Evolutionary conservation across 106 monocot species (phyloP), one percentile per base, ranked within the genome.

Genomic region (Chionographis japonica): DNA sequence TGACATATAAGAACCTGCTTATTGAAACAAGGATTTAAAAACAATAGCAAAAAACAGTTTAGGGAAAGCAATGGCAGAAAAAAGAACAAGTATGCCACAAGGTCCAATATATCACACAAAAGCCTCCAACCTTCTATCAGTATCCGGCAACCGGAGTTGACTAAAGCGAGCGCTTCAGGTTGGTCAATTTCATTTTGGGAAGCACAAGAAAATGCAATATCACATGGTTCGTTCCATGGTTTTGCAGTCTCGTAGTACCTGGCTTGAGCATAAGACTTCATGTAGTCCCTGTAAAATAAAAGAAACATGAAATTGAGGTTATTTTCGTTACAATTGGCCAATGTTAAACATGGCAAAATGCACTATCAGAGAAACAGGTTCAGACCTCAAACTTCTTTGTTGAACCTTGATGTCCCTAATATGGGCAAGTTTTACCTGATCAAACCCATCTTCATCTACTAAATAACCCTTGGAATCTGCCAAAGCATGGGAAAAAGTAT

Each of bases 111-210:
- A 35, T 41, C 50, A 65, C 40, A 18, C 9, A 12, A 9, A 62
- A 18, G 6, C 15, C 12, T 17, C 40, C 3, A 72, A 98, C 98
- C 93, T 90, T 98, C 98, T 51, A 98, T 81, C 14, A 98, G 72
- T 71, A 98, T 69, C 15, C 78, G 90, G 54, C 98, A 98, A 55
- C 98, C 98, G 63, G 87, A 83, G 75, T 84, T 90, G 50, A 90
- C 77, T 66, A 98, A 68, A 52, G 78, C 79, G 65, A 98, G 52
- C 37, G 93, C 98, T 70, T 98, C 93, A 68, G 80, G 18, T 72
- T 93, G 93, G 49, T 93, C 98, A 17, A 98, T 98, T 75, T 98
- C 98, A 85, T 98, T 89, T 70, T 98, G 93, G 35, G 87, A 75
- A 72, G 90, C 84, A 81, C 98, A 98, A 68, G 93, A 90, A 70